Evolutionary conservation across 192 early-diverging fungal genomes (phyloP), one percentile per base, ranked within the genome.

Genomic region (Coemansia sp.): DNA sequence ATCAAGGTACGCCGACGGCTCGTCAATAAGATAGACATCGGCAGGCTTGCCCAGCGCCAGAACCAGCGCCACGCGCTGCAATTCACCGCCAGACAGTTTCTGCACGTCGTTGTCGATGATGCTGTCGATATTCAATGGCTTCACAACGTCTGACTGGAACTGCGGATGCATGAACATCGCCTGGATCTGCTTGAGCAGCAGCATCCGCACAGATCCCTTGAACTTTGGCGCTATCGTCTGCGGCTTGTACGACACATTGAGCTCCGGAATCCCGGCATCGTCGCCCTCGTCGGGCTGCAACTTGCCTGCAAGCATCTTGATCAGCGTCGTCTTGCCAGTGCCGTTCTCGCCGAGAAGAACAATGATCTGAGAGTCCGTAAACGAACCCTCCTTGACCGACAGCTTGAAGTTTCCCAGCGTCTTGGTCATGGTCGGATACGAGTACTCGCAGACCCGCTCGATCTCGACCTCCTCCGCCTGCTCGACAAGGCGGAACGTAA

Each of bases 331-430:
- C 88, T 97, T 97, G 71, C 94, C 94, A 8, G 94, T 97, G 66
- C 96, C 97, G 88, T 98, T 98, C 84, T 98, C 92, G 72, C 97
- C 97, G 75, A 98, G 84, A 92, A 98, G 94, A 71, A 98, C 95
- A 76, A 98, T 84, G 66, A 97, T 96, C 84, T 98, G 95, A 38
- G 95, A 97, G 83, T 98, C 97, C 33, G 92, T 94, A 83, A 97
- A 98, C 67, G 88, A 85, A 66, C 95, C 95, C 44, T 78, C 76
- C 38, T 92, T 69, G 20, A 98, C 89, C 12, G 75, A 70, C 68
- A 98, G 86, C 52, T 85, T 85, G 84, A 98, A 98, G 60, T 90
- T 86, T 43, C 95, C 91, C 72, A 93, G 81, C 1, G 84, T 89
- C 87, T 97, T 98, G 64, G 63, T 78, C 95, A 98, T 96, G 14